Percentiles rank a stretch among this genome's conserved stretches.
Evolutionary conservation across 192 early-diverging fungal species (phyloP).

Genomic region (Backusella circina): DNA sequence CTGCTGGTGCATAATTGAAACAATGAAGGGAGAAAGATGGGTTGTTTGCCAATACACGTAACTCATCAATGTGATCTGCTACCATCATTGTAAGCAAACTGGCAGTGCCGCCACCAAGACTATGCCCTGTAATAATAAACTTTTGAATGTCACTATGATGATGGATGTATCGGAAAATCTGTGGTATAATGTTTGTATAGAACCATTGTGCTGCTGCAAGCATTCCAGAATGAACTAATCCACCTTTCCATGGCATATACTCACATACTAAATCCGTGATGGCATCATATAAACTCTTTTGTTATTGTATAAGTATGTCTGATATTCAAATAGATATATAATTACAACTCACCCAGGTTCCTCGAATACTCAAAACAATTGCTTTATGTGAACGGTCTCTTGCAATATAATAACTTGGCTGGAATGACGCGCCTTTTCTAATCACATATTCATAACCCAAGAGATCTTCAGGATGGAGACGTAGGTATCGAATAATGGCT

Average conservation of each 20-base stretch:
- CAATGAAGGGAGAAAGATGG: conserved; percentile 38
- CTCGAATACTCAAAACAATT: conserved; percentile 70
- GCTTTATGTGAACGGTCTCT: conserved; percentile 58
- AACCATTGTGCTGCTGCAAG: conserved; percentile 66
- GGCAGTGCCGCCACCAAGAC: conserved; percentile 58
- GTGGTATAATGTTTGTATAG: conserved; percentile 56
- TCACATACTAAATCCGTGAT: conserved; percentile 75
- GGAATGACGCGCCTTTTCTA: conserved; percentile 55
- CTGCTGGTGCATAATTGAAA: conserved; percentile 53
- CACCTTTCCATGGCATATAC: conserved; percentile 75
- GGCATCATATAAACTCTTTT: conserved; percentile 64
- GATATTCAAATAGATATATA: not conserved
- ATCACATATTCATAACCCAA: conserved; percentile 67
- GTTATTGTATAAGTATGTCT: not conserved
- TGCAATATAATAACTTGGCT: conserved; percentile 71
- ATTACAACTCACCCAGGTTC: conserved; percentile 52
- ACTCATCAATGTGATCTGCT: conserved; percentile 38
- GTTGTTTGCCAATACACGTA: conserved; percentile 29
- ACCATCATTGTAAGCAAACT: conserved; percentile 63
- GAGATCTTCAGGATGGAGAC: conserved; percentile 57
- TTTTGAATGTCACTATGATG: conserved; percentile 26
- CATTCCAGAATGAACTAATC: conserved; percentile 74
- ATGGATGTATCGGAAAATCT: conserved; percentile 45
- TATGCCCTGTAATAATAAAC: conserved; percentile 62
- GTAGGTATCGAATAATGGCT: conserved; percentile 58